Evolutionary conservation across 164 flowering plant genomes (phyloP).

Genomic region (Pachysandra terminalis): DNA sequence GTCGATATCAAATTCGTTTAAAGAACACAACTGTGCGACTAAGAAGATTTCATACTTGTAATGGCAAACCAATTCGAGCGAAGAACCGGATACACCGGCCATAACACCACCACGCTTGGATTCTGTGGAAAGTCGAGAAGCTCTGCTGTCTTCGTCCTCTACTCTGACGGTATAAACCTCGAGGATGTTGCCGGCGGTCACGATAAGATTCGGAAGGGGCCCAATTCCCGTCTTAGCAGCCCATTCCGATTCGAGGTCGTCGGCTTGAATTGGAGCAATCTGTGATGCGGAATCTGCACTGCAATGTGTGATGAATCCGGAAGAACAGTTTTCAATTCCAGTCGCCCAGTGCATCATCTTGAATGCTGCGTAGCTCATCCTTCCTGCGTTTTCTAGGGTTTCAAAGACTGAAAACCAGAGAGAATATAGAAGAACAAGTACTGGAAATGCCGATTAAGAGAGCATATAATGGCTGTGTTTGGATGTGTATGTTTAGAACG

Average conservation of each 20-base stretch:
- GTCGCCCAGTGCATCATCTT: slow-evolving; percentile 97
- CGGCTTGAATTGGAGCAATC: slow-evolving; percentile 41
- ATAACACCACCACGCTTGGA: slow-evolving; percentile 66
- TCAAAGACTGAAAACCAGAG: not conserved
- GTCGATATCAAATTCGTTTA: not conserved
- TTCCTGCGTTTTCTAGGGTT: slow-evolving; percentile 16
- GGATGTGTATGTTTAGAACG: too few relatives aligned
- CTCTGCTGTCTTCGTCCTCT: slow-evolving; percentile 44
- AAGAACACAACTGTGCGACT: not conserved
- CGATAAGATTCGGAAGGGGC: slow-evolving; percentile 76
- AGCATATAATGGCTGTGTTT: not conserved
- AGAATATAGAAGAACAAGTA: not conserved
- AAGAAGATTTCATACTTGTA: slow-evolving; percentile 49
- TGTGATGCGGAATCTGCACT: slow-evolving; percentile 47
- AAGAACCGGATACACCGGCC: slow-evolving; percentile 75
- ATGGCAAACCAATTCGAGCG: slow-evolving; percentile 89
- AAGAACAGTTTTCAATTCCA: slow-evolving; percentile 82
- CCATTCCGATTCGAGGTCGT: slow-evolving; percentile 75
- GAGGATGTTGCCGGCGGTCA: slow-evolving; percentile 72
- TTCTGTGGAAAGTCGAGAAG: slow-evolving; percentile 27
- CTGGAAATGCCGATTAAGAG: not conserved
- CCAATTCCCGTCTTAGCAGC: slow-evolving; percentile 47
- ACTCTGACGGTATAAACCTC: slow-evolving; percentile 75
- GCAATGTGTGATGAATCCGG: slow-evolving; percentile 82
- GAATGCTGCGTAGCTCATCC: slow-evolving; percentile 91